Conservation (phyloP, 2,329 filamentous ascomycete genomes). For the Verticillium longisporum region DNA sequence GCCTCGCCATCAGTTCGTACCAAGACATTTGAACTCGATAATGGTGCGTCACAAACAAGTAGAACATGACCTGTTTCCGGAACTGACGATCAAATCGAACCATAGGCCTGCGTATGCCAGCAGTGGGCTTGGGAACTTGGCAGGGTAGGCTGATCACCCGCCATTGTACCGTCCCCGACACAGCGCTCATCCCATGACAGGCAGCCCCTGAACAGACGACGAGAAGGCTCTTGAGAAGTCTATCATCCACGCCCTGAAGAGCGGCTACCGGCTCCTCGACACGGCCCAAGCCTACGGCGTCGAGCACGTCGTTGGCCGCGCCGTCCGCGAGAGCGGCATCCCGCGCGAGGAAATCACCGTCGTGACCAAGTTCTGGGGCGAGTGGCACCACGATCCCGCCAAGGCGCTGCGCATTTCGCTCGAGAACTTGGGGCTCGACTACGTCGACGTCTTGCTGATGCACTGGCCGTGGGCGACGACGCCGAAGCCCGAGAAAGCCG, state of each 20-base stretch:
- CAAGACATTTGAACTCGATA: constrained; percentile 12
- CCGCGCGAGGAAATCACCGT: constrained; percentile 24
- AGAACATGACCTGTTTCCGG: neutral
- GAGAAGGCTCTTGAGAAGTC: constrained; percentile 18
- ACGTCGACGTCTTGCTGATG: constrained; percentile 24
- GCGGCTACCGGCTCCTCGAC: constrained; percentile 23
- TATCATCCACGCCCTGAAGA: constrained; percentile 20
- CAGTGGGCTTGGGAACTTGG: constrained; percentile 19
- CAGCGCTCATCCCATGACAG: constrained; percentile 1
- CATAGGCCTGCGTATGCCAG: constrained; percentile 10
- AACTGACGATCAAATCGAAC: neutral
- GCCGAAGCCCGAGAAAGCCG: constrained; percentile 12
- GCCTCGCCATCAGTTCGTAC: constrained; percentile 7
- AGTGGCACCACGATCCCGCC: constrained; percentile 20
- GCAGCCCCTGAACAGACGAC: constrained; percentile 9
- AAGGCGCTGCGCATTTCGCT: constrained; percentile 21
- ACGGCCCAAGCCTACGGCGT: constrained; percentile 19
- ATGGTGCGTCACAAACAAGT: neutral
- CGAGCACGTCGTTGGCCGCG: constrained; percentile 21
- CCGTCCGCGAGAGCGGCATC: constrained; percentile 22
- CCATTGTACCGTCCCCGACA: neutral
- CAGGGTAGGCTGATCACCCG: constrained; percentile 10
- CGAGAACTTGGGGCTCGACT: constrained; percentile 18
- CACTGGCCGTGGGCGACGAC: constrained; percentile 21
- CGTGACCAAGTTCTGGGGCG: constrained; percentile 23